These are phyloP conservation scores for Alternaria arborescens DNA, from an alignment of 2,329 filamentous ascomycete genomes.

Conservation along the genomic window DNA sequence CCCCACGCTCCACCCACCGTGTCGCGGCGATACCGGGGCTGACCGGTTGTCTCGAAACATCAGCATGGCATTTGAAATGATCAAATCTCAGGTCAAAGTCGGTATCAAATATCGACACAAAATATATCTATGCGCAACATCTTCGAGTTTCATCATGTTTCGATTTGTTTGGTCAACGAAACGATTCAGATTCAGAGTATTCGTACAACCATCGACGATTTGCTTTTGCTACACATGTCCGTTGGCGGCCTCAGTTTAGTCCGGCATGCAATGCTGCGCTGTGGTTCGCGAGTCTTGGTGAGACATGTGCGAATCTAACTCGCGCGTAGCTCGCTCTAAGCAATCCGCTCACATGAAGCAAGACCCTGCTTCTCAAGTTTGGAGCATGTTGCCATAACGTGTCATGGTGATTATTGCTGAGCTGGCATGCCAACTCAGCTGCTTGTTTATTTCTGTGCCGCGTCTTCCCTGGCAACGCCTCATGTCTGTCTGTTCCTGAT, in stretches of 20 bases:
- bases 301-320: conserved; percentile 20
- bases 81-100: conserved; percentile 5
- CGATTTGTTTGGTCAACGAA: not conserved
- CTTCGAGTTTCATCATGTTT: conserved; percentile 2
- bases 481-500: conserved; percentile 4
- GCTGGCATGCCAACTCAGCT: conserved; percentile 22
- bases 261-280: conserved; percentile 9
- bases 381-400: conserved; percentile 1
- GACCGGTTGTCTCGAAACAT: conserved; percentile 21
- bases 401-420: conserved; percentile 16
- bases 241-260: not conserved
- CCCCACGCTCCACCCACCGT: conserved; percentile 21
- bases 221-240: not conserved
- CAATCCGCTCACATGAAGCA: conserved; percentile 15
- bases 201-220: not conserved
- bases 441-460: conserved; percentile 6
- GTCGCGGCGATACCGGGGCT: conserved; percentile 9
- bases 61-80: conserved; percentile 13
- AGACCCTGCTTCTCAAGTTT: conserved; percentile 14
- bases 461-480: conserved; percentile 14
- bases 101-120: not conserved
- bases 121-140: conserved; percentile 1
- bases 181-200: not conserved
- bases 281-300: conserved; percentile 20
- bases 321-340: conserved; percentile 11